These are phyloP conservation scores for Aureobasidium sp. DNA, from an alignment of 2,329 filamentous ascomycete genomes.

Conservation along the genomic window DNA sequence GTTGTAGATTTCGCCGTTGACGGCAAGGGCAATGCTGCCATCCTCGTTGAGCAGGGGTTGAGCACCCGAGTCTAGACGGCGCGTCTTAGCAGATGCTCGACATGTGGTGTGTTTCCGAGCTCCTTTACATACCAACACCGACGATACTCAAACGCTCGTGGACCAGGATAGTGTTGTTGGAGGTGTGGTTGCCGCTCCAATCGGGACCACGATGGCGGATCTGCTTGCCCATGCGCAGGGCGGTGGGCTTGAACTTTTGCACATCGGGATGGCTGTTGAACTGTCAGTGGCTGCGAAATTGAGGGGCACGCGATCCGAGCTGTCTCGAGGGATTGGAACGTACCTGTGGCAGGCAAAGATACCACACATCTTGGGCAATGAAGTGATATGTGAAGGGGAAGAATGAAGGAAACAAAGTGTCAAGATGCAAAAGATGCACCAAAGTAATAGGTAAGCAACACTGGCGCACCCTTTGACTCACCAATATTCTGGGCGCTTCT, in stretches of 20 bases:
- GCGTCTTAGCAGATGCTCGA: neutral
- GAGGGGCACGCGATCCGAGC: slow-evolving; percentile 20
- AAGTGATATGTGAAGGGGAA: neutral
- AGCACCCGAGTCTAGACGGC: slow-evolving; percentile 71
- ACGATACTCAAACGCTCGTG: slow-evolving; percentile 98
- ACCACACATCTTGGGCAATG: slow-evolving; percentile 71
- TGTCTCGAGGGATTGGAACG: slow-evolving; percentile 17
- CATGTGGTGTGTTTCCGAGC: neutral
- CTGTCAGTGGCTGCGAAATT: slow-evolving; percentile 14
- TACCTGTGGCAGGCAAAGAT: slow-evolving; percentile 94
- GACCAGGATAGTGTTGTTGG: slow-evolving; percentile 90
- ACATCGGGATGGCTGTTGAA: slow-evolving; percentile 73
- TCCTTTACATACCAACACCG: slow-evolving; percentile 66
- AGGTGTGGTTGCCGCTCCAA: slow-evolving; percentile 81
- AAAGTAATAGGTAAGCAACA: neutral
- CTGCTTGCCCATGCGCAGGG: slow-evolving; percentile 90
- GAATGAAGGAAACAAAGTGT: neutral
- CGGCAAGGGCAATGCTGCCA: slow-evolving; percentile 78
- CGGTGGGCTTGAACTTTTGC: slow-evolving; percentile 91
- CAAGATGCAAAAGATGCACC: neutral
- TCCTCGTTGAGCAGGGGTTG: slow-evolving; percentile 94
- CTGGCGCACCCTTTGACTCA: slow-evolving; percentile 11
- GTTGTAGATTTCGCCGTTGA: slow-evolving; percentile 99
- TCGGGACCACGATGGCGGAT: slow-evolving; percentile 95
- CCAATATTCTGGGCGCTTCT: neutral